phyloP scores from a whole-genome alignment of 2,329 filamentous ascomycete species.

The Furcasterigmium furcatum region DNA sequence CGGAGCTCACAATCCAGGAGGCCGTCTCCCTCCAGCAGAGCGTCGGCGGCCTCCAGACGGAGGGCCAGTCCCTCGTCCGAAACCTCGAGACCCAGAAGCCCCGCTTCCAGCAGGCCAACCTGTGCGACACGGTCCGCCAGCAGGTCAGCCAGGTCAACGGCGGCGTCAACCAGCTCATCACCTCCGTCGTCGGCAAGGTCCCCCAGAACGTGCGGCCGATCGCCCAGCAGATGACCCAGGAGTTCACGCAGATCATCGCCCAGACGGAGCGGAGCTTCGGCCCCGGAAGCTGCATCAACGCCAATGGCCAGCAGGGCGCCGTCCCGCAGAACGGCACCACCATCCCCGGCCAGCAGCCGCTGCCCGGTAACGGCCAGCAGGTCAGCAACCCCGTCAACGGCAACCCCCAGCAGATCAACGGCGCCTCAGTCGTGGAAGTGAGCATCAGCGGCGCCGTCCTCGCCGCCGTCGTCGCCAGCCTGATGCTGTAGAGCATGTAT shows the following conservation, averaged over 20 bases:
- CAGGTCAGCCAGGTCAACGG: slow-evolving; percentile 18
- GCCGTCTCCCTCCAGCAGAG: slow-evolving; percentile 11
- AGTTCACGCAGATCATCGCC: slow-evolving; percentile 17
- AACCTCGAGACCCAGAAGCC: slow-evolving; percentile 21
- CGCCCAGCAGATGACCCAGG: slow-evolving; percentile 18
- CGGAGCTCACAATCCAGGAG: slow-evolving; percentile 14
- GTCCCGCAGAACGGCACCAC: slow-evolving; percentile 2
- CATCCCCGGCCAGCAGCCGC: not conserved
- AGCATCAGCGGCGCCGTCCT: slow-evolving; percentile 5
- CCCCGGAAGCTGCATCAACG: slow-evolving; percentile 21
- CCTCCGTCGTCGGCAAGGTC: slow-evolving; percentile 23
- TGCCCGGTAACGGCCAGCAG: not conserved
- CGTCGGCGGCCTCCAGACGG: slow-evolving; percentile 17
- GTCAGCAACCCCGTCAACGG: not conserved
- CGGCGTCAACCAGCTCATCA: slow-evolving; percentile 21
- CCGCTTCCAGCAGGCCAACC: slow-evolving; percentile 20
- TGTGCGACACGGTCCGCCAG: slow-evolving; percentile 20
- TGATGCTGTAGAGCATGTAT: not conserved
- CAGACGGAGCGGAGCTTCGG: slow-evolving; percentile 19
- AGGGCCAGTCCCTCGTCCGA: slow-evolving; percentile 17
- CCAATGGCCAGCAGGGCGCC: slow-evolving; percentile 15
- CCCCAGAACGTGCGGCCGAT: slow-evolving; percentile 21
- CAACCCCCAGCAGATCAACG: not conserved
- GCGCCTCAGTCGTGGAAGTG: not conserved
- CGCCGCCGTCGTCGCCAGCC: not conserved